A percentile compares a stretch with the other conserved stretches of the same genome.
Conservation (phyloP, 1,284 basidiomycete genomes). For the Cutaneotrichosporon mucoides region DNA sequence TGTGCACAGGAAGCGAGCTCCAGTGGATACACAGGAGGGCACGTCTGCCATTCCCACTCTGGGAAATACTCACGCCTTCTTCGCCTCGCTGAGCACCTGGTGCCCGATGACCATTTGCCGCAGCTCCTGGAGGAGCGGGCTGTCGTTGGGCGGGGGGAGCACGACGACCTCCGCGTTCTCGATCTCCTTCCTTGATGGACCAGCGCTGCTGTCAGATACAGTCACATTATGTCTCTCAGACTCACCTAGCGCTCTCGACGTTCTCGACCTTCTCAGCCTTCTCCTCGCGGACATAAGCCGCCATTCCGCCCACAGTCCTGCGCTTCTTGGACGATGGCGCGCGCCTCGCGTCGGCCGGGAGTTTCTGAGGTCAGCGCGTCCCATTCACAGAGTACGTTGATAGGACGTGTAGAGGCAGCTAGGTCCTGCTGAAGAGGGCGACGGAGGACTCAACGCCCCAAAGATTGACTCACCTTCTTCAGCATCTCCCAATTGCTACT, state of each 20-base stretch:
- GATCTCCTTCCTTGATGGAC: background rate
- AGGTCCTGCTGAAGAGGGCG: too few relatives aligned
- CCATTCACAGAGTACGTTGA: too few relatives aligned
- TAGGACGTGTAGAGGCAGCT: too few relatives aligned
- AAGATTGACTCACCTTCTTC: slow-evolving; percentile 32
- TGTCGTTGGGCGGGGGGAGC: slow-evolving; percentile 27
- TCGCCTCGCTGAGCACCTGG: slow-evolving; percentile 32
- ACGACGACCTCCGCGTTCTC: slow-evolving; percentile 12
- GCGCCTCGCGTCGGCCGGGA: slow-evolving; percentile 4
- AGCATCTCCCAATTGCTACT: slow-evolving; percentile 41
- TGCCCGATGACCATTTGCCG: slow-evolving; percentile 41
- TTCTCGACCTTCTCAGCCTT: background rate
- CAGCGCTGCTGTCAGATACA: background rate
- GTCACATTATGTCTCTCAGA: too few relatives aligned
- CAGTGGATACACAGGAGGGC: background rate
- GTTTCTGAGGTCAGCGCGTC: slow-evolving; percentile 4
- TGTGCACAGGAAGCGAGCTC: background rate
- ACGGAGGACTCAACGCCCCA: too few relatives aligned
- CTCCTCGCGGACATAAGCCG: too few relatives aligned
- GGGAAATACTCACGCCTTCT: slow-evolving; percentile 32
- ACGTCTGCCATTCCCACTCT: too few relatives aligned
- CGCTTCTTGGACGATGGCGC: background rate
- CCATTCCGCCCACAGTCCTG: background rate
- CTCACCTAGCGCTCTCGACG: too few relatives aligned
- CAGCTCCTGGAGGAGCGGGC: slow-evolving; percentile 35